phyloP scores from a whole-genome alignment of 2,329 filamentous ascomycete species.

The Colletotrichum spinosum region DNA sequence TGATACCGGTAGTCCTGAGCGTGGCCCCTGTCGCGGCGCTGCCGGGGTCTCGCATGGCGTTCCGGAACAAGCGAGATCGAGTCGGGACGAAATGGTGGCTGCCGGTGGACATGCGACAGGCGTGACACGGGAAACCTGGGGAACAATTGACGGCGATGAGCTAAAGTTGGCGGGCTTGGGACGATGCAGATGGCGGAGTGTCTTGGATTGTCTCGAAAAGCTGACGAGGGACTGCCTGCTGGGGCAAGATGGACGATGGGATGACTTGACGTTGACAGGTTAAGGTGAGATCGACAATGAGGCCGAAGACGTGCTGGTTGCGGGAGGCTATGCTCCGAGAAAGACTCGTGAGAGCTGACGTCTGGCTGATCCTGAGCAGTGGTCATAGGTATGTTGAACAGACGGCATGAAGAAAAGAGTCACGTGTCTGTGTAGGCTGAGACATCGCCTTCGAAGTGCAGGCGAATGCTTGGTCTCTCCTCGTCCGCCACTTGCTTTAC shows the following conservation, averaged over 20 bases:
- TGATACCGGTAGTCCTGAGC: neutral
- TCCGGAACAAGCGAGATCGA: slow-evolving; percentile 1
- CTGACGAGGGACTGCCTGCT: slow-evolving; percentile 11
- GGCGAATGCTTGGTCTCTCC: no score
- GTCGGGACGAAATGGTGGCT: slow-evolving; percentile 18
- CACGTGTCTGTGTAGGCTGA: no score
- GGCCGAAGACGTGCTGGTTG: neutral
- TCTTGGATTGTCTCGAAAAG: slow-evolving; percentile 1
- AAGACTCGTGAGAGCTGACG: neutral
- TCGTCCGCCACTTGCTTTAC: no score
- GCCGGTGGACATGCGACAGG: slow-evolving; percentile 13
- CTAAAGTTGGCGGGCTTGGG: slow-evolving; percentile 14
- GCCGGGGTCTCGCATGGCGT: slow-evolving; percentile 24
- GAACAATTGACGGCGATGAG: neutral
- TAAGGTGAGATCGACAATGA: neutral
- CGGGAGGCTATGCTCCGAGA: slow-evolving; percentile 2
- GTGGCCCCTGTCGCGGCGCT: neutral
- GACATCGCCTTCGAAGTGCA: no score
- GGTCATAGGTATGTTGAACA: no score
- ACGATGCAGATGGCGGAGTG: slow-evolving; percentile 7
- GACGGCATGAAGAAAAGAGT: no score
- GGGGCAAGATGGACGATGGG: slow-evolving; percentile 9
- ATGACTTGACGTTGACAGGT: neutral
- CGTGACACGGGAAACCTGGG: slow-evolving; percentile 11
- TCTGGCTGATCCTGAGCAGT: no score